Evolutionary conservation across 2,329 filamentous ascomycete species (phyloP), one percentile per base, ranked within the genome.

Genomic region (Arachnomyces sp.): DNA sequence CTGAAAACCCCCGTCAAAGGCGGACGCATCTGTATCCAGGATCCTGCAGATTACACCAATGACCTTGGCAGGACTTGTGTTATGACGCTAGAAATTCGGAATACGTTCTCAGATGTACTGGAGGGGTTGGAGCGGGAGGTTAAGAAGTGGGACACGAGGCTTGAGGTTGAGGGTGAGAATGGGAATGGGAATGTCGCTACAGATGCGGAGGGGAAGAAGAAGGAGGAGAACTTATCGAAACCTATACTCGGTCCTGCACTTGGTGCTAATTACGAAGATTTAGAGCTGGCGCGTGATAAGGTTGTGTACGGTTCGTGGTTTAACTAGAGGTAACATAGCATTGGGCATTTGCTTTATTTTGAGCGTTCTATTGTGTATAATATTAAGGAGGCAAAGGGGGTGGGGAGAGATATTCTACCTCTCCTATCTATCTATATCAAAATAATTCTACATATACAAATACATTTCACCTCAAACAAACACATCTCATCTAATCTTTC

Each of bases 21-120:
- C n/a, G 63, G 63, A 33, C 12, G 34, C 1, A 39, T 80, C 36
- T 73, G 64, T 43, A 60, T 81, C 11, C 75, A 78, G 55, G 76
- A 81, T 49, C 77, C 77, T 0, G 72, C 73, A 6, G 68, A 79
- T 50, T 64, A 67, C 14, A 64, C 65, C 50, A 78, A 77, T 52
- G 73, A 81, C 50, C 63, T 80, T 1, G 77, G 77, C 28, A 58
- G 60, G 32, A 66, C 66, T 39, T 65, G 60, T 33, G 58, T 65
- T 39, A 64, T 64, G 11, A 72, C 74, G 44, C 66, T 66, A 43
- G 69, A 77, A 42, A 50, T 79, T 12, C 64, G 71, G 43, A 44
- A 41, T 9, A 71, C 66, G 0, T 65, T 76, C 33, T 47, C 50
- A 4, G 34, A 41, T 30, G 54, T 59, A 15, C 39, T 60, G 46